These are phyloP conservation scores for Tetrahymena malaccensis DNA, from an alignment of 73 alveolate genomes.

Conservation along the genomic window DNA sequence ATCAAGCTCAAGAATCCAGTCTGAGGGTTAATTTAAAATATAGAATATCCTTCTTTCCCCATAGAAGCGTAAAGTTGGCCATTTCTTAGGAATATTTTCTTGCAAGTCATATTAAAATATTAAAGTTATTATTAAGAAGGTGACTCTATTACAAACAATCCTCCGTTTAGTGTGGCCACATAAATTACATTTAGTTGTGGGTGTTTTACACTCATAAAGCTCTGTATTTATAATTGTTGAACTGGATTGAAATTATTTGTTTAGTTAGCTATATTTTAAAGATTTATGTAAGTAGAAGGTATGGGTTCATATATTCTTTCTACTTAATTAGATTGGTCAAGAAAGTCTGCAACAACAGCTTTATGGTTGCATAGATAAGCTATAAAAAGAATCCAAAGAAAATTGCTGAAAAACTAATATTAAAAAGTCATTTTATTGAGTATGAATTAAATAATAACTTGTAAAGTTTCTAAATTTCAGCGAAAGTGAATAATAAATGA, in stretches of 20 bases:
- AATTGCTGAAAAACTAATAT: neutral
- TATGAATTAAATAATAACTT: neutral
- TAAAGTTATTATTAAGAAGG: neutral
- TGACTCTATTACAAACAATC: neutral
- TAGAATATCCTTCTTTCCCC: neutral
- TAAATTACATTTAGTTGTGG: neutral
- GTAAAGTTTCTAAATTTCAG: neutral
- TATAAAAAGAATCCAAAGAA: neutral
- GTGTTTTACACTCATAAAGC: neutral
- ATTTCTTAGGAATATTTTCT: neutral
- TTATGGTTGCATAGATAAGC: neutral
- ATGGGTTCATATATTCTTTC: neutral
- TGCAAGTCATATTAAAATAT: neutral
- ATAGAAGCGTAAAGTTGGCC: neutral
- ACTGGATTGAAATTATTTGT: neutral
- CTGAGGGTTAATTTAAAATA: neutral
- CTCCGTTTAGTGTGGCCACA: neutral
- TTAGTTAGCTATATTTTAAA: neutral
- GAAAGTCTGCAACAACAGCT: neutral
- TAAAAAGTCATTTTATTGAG: neutral
- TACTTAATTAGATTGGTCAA: neutral
- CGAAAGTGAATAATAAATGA: too few species aligned
- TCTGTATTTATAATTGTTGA: neutral
- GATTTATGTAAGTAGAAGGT: neutral
- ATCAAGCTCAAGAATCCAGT: neutral